phyloP scores from a whole-genome alignment of 2,329 filamentous ascomycete species.

The Blastomyces silverae region DNA sequence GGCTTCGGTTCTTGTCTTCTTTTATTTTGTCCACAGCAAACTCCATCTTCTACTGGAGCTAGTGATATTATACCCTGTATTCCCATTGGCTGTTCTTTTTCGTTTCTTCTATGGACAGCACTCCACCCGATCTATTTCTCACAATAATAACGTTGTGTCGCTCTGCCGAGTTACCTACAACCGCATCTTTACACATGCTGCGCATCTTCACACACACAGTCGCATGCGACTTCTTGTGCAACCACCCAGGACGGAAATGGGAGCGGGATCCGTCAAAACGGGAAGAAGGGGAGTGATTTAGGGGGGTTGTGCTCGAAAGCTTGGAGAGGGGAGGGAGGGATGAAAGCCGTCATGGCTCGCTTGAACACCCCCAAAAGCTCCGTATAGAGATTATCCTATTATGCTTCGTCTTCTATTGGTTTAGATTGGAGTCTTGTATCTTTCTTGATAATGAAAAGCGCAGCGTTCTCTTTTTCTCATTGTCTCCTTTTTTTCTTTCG shows the following conservation, averaged over 20 bases:
- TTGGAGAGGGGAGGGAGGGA: not conserved
- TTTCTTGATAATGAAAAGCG: not conserved
- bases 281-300: not conserved
- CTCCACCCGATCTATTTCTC: not conserved
- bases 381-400: not conserved
- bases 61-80: not conserved
- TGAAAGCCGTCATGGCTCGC: not conserved
- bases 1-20: not conserved
- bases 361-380: not conserved
- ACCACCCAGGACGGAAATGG: not conserved
- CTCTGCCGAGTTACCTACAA: not conserved
- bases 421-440: not conserved
- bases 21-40: not conserved
- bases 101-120: too few species aligned
- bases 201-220: not conserved
- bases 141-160: not conserved
- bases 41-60: too few species aligned
- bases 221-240: conserved; percentile 9
- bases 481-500: not conserved
- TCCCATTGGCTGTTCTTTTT: not conserved
- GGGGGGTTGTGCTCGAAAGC: not conserved
- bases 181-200: not conserved
- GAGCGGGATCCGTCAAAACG: not conserved
- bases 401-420: not conserved
- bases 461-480: not conserved